Percentiles rank a stretch among this genome's conserved stretches.
Conservation (phyloP, 768 basidiomycete genomes). For the Naganishia randhawae region DNA sequence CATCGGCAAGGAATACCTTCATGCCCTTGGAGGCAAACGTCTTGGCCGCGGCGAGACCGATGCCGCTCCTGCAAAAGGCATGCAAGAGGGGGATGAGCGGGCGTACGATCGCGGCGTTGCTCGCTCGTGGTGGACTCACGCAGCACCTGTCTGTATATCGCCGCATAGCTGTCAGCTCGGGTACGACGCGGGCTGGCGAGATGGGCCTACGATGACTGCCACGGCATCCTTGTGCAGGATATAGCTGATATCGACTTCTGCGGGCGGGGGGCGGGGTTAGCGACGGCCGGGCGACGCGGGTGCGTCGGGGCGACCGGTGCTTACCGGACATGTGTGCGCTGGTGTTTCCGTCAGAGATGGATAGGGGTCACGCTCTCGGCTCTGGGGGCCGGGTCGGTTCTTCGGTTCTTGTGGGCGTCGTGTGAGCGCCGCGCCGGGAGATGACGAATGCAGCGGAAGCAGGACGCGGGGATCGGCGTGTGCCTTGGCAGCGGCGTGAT, state of each 20-base stretch:
- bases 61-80: conserved; percentile 30
- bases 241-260: conserved; percentile 15
- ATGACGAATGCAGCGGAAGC: background rate
- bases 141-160: conserved; percentile 22
- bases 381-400: background rate
- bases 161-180: background rate
- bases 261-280: background rate
- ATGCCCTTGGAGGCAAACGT: conserved; percentile 44
- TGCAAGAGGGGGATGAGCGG: background rate
- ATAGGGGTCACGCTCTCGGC: no score
- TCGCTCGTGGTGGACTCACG: conserved; percentile 16
- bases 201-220: conserved; percentile 38
- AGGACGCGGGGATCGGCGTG: background rate
- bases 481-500: background rate
- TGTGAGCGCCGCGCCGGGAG: no score
- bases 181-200: background rate
- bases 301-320: background rate
- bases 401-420: no score
- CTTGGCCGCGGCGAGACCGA: conserved; percentile 46
- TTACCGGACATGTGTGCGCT: conserved; percentile 11
- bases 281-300: background rate
- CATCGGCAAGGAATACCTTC: conserved; percentile 46
- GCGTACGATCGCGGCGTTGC: background rate
- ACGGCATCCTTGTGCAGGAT: conserved; percentile 44
- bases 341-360: no score